Conservation (phyloP, 2,329 filamentous ascomycete species). For the Neonectria ditissima region DNA sequence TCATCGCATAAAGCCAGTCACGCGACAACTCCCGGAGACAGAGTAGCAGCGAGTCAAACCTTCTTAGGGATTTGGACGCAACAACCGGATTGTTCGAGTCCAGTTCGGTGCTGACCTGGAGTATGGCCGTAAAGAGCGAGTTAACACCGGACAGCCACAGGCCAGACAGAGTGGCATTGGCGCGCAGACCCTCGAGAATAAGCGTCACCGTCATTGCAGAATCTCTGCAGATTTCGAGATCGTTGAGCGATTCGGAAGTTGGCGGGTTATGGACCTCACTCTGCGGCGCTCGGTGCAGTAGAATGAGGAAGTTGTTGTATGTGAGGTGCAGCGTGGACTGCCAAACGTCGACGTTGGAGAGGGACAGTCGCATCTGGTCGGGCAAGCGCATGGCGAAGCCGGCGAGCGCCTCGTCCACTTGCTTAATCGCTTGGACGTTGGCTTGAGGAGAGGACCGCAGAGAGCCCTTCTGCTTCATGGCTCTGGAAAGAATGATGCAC, state of each 20-base stretch:
- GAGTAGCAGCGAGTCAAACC: constrained; percentile 36
- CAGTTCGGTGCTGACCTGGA: constrained; percentile 36
- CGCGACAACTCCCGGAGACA: constrained; percentile 33
- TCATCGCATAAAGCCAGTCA: constrained; percentile 42
- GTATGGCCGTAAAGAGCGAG: constrained; percentile 42
- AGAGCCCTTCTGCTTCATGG: constrained; percentile 32
- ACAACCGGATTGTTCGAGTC: constrained; percentile 39
- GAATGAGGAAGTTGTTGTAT: constrained; percentile 44
- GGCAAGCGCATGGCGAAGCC: constrained; percentile 38
- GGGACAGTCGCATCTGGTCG: constrained; percentile 28
- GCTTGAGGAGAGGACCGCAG: constrained; percentile 13
- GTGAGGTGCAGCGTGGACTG: constrained; percentile 43
- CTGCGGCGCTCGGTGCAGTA: constrained; percentile 43
- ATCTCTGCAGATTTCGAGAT: constrained; percentile 42
- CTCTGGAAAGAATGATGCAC: constrained; percentile 59
- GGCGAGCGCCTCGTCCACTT: constrained; percentile 43
- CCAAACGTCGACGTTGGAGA: constrained; percentile 33
- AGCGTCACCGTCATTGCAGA: constrained; percentile 35
- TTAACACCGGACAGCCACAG: constrained; percentile 42
- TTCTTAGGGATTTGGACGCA: constrained; percentile 37
- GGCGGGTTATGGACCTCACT: background rate
- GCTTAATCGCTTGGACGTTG: constrained; percentile 31
- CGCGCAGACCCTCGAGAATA: constrained; percentile 37
- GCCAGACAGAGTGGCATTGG: constrained; percentile 14
- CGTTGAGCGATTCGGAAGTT: constrained; percentile 19